Conservation (phyloP, 306 rosid species). For the Casuarina cunninghamiana region DNA sequence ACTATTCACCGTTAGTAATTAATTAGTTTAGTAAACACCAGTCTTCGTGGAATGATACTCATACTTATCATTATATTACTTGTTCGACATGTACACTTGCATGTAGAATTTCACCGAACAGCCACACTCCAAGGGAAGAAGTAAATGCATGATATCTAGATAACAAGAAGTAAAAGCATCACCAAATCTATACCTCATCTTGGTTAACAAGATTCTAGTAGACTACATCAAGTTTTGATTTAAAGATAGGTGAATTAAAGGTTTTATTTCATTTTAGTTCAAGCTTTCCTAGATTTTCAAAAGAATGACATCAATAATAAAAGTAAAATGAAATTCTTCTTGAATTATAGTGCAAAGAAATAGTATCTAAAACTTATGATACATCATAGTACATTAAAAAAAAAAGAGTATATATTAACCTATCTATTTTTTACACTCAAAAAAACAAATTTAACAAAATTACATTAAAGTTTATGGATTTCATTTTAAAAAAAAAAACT, state of each 20-base stretch:
- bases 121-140: neutral
- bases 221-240: slow-evolving; percentile 60
- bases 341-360: neutral
- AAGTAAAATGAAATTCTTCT: neutral
- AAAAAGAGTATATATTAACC: neutral
- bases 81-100: too few species aligned
- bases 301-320: slow-evolving; percentile 17
- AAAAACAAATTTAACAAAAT: neutral
- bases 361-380: neutral
- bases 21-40: too few species aligned
- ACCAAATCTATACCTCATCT: slow-evolving; percentile 60
- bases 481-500: neutral
- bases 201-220: slow-evolving; percentile 81
- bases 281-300: slow-evolving; percentile 43
- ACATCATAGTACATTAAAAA: too few species aligned
- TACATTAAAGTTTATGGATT: neutral
- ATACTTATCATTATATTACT: too few species aligned
- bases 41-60: too few species aligned
- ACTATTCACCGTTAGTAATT: too few species aligned
- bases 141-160: slow-evolving; percentile 1
- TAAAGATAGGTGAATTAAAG: slow-evolving; percentile 63
- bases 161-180: slow-evolving; percentile 4
- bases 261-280: slow-evolving; percentile 66
- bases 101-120: neutral
- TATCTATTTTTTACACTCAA: neutral